These are phyloP conservation scores for Leccinum rimulosum DNA, from an alignment of 768 basidiomycete species.

Conservation along the genomic window DNA sequence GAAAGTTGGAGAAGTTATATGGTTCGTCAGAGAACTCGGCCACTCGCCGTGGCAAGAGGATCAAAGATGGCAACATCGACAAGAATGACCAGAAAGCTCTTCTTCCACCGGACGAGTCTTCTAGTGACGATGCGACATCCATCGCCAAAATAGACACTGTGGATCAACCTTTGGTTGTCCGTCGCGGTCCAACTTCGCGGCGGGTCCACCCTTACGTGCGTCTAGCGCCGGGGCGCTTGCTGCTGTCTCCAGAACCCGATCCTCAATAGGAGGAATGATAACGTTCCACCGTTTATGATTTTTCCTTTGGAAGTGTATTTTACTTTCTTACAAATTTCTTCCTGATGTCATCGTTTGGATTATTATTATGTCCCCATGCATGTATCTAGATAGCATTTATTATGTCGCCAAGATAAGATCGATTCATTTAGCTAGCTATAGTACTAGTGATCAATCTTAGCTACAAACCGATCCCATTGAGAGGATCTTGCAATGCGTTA, in stretches of 20 bases:
- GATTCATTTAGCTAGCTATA: neutral
- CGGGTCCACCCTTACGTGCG: conserved; percentile 23
- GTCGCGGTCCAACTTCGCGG: neutral
- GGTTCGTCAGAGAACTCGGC: neutral
- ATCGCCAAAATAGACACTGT: neutral
- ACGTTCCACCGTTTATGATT: neutral
- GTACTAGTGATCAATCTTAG: neutral
- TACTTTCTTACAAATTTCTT: neutral
- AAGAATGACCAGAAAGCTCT: conserved; percentile 1
- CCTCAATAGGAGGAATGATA: neutral
- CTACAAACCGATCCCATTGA: neutral
- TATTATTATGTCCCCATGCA: neutral
- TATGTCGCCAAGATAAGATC: conserved; percentile 1
- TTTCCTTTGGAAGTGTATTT: neutral
- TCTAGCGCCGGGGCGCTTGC: conserved; percentile 10
- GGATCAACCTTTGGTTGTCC: conserved; percentile 20
- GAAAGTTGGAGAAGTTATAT: neutral
- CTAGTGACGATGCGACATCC: neutral
- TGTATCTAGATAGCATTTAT: neutral
- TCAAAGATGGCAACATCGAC: conserved; percentile 1
- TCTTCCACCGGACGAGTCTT: conserved; percentile 19
- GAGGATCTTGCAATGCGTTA: neutral
- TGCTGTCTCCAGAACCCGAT: conserved; percentile 18
- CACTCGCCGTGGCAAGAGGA: conserved; percentile 8
- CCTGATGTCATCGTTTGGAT: neutral